Percentiles rank a stretch among this genome's conserved stretches.
phyloP scores from a whole-genome alignment of 164 flowering plant species.

The Magnolia changhungtana region DNA sequence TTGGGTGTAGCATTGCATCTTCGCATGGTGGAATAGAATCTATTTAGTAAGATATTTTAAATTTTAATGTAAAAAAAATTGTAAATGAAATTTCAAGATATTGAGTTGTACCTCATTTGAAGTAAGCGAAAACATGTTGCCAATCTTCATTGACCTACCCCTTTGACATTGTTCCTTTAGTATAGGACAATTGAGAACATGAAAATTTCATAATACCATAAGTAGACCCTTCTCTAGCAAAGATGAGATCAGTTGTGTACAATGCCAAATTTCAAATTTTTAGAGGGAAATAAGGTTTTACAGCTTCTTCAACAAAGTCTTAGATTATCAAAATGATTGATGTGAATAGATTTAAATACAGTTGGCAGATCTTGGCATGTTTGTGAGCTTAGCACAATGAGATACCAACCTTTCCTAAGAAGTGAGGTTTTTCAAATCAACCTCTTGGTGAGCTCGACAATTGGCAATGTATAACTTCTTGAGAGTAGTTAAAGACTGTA shows the following conservation, averaged over 20 bases:
- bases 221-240: constrained; percentile 7
- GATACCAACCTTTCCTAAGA: background rate
- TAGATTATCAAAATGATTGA: background rate
- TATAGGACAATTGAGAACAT: background rate
- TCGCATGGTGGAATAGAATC: no score
- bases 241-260: background rate
- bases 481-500: background rate
- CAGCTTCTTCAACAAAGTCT: background rate
- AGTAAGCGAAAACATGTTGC: background rate
- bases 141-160: background rate
- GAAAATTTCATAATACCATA: constrained; percentile 1
- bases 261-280: background rate
- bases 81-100: no score
- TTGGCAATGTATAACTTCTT: background rate
- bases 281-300: background rate
- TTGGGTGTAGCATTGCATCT: no score
- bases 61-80: no score
- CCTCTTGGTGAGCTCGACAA: background rate
- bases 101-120: no score
- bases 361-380: background rate
- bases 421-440: background rate
- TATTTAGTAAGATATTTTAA: no score
- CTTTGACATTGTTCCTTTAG: background rate
- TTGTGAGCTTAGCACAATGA: background rate
- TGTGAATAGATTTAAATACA: background rate